Base-by-base conservation (phyloP, 1,284 basidiomycete species). In the Agaricales sp. region DNA sequence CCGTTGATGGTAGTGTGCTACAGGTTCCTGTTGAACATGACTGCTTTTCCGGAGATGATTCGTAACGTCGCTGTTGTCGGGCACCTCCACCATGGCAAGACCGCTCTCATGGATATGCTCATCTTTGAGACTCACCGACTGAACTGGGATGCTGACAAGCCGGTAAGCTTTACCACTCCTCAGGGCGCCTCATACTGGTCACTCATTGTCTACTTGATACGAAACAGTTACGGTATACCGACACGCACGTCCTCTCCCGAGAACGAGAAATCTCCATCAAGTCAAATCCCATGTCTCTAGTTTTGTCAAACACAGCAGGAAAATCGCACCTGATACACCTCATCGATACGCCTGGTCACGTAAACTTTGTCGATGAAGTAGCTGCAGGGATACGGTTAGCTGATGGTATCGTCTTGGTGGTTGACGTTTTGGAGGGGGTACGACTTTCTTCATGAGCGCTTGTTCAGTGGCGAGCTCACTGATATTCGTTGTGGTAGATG, bases 81-180 rank as follows among this genome's bases (percentile, higher is more conserved):
- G 2, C 94, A 98, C 63, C 68, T 99, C 43, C 95, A 99, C 63
- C 96, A 99, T 60, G 96, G 96, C 60, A 99, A 99, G 73, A 98
- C 96, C 0, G 86, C 90, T 0, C 69, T 99, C 38, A 70, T 99
- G 76, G 96, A 99, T 65, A 96, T 96, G 89, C 79, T 99, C 52
- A 83, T 96, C 1, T 88, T 92, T 57, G 93, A 99, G 69, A 99
- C 96, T 0, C 96, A 99, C 67, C 90, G 92, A 64, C 71, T 99
- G 54, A 76, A 84, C 4, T 95, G 92, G 88, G 89, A 96, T 61
- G 81, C 90, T 22, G 92, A 95, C 67, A 76, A 81, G 59, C 80
- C 84, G 59, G 90, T 92, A 54, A 61, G 82, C 73, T 53, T 45
- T 30, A 48, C n/a, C n/a, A 52, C 56, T 46, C 41, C 25, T 50